Percentiles rank a stretch among this genome's conserved stretches.
These are phyloP conservation scores for Penicillium sp. DNA, from an alignment of 2,329 filamentous ascomycete genomes.

Conservation along the genomic window DNA sequence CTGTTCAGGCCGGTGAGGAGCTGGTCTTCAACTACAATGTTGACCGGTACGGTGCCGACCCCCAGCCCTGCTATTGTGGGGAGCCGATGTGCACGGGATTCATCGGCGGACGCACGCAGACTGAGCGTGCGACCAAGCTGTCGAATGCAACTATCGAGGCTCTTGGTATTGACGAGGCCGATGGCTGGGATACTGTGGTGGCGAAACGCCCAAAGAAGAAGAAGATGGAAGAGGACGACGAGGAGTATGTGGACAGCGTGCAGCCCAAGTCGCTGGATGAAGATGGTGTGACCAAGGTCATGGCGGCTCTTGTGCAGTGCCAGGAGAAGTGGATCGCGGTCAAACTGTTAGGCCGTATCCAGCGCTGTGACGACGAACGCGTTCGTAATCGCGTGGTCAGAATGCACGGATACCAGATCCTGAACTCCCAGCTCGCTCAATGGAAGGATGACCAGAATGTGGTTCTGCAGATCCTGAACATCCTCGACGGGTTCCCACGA, in stretches of 20 bases:
- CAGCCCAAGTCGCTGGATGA: slow-evolving; percentile 76
- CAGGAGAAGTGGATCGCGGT: slow-evolving; percentile 99
- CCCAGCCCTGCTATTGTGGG: slow-evolving; percentile 93
- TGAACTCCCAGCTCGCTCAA: slow-evolving; percentile 79
- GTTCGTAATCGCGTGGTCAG: slow-evolving; percentile 86
- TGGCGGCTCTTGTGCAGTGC: slow-evolving; percentile 94
- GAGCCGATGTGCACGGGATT: slow-evolving; percentile 94
- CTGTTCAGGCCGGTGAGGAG: slow-evolving; percentile 85
- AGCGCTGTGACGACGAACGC: slow-evolving; percentile 79
- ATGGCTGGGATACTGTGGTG: slow-evolving; percentile 87
- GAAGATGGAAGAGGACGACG: slow-evolving; percentile 85
- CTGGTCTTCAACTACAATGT: slow-evolving; percentile 99
- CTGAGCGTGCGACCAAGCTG: slow-evolving; percentile 88
- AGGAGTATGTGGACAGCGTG: slow-evolving; percentile 90
- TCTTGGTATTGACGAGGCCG: slow-evolving; percentile 87
- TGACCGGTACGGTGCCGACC: slow-evolving; percentile 93
- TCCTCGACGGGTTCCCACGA: slow-evolving; percentile 83
- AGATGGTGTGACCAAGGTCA: slow-evolving; percentile 84
- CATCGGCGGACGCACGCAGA: slow-evolving; percentile 97
- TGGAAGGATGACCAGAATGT: slow-evolving; percentile 91
- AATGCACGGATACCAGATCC: slow-evolving; percentile 95
- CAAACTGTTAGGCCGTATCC: slow-evolving; percentile 86
- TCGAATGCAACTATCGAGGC: slow-evolving; percentile 88
- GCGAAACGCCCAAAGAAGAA: slow-evolving; percentile 91
- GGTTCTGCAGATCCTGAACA: slow-evolving; percentile 81